Evolutionary conservation across 441 rosid genomes (phyloP).

Genomic region (Theobroma grandiflorum): DNA sequence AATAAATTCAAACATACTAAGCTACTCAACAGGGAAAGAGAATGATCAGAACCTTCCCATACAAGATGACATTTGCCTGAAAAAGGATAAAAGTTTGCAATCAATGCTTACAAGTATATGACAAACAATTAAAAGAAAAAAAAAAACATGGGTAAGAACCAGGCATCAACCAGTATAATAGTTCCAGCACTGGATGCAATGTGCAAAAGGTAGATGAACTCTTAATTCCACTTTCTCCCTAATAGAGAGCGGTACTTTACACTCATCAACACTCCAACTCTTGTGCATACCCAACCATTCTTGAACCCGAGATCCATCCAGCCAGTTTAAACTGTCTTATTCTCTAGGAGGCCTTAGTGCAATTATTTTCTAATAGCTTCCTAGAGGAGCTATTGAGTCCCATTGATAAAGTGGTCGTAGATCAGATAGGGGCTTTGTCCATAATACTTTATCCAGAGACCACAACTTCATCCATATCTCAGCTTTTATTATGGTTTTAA

Average conservation of each 20-base stretch:
- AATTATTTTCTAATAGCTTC: slow-evolving; percentile 1
- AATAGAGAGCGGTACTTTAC: neutral
- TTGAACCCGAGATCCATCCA: slow-evolving; percentile 19
- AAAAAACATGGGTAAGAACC: neutral
- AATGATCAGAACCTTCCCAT: slow-evolving; percentile 16
- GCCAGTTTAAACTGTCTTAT: neutral
- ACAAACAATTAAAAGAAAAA: neutral
- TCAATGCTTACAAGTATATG: neutral
- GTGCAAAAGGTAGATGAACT: slow-evolving; percentile 6
- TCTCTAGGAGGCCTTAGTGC: slow-evolving; percentile 11
- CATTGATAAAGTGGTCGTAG: neutral
- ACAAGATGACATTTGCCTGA: neutral
- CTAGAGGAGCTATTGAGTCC: slow-evolving; percentile 7
- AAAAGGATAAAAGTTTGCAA: neutral
- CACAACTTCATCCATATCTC: neutral
- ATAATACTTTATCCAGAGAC: neutral
- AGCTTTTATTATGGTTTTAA: slow-evolving; percentile 14
- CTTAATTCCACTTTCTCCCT: neutral
- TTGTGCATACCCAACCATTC: neutral
- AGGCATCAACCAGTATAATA: neutral
- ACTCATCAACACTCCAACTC: neutral
- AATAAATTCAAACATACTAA: slow-evolving; percentile 17
- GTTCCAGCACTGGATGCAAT: slow-evolving; percentile 3
- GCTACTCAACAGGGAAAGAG: slow-evolving; percentile 16
- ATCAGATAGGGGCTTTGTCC: neutral